Conservation (phyloP, 306 rosid species). For the Gynostemma pentaphyllum region DNA sequence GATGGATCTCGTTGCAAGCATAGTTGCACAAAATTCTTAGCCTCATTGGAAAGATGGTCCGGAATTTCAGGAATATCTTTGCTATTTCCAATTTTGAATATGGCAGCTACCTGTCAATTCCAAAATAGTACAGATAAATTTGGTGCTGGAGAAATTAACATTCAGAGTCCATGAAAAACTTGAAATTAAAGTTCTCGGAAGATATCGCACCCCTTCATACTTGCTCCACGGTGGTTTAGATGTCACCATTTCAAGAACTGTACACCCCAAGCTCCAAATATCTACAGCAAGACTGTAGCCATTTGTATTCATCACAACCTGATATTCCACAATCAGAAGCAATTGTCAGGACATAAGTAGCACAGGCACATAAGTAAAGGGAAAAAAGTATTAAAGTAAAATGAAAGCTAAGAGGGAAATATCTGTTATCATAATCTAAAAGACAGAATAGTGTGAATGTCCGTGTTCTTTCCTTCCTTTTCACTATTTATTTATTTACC, state of each 20-base stretch:
- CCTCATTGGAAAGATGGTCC: constrained; percentile 78
- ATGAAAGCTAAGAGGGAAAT: neutral
- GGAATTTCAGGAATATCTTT: constrained; percentile 93
- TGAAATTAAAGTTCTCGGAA: constrained; percentile 13
- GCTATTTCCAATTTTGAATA: constrained; percentile 96
- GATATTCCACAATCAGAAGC: constrained; percentile 18
- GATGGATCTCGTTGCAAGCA: constrained; percentile 82
- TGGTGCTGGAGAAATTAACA: constrained; percentile 5
- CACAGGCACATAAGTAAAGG: neutral
- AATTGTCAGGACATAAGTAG: neutral
- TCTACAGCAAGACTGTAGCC: constrained; percentile 89
- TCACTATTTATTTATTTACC: neutral
- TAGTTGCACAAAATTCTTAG: constrained; percentile 54
- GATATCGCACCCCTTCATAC: constrained; percentile 85
- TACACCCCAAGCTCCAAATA: constrained; percentile 98
- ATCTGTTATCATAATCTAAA: constrained; percentile 1
- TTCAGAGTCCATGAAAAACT: neutral
- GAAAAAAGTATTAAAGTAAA: neutral
- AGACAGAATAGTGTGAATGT: neutral
- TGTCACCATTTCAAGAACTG: constrained; percentile 96
- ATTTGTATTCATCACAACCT: constrained; percentile 92
- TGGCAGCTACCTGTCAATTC: constrained; percentile 83
- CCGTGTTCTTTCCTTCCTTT: neutral
- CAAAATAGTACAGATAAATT: constrained; percentile 17
- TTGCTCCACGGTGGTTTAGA: constrained; percentile 96